Base-by-base conservation (phyloP, 352 stramenopile species). In the Phytophthora idaei region DNA sequence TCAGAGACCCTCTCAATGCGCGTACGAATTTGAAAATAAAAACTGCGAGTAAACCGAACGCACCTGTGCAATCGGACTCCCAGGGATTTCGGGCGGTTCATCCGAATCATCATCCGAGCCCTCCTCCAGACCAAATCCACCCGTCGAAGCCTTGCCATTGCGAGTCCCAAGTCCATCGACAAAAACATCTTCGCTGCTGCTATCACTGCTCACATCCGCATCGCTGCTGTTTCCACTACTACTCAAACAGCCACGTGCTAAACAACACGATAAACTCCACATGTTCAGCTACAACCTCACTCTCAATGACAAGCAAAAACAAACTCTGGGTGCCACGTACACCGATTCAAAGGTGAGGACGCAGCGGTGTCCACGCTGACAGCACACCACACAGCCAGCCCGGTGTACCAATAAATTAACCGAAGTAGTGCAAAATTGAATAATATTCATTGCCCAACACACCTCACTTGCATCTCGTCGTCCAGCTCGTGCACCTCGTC, bases 401-500 rank as follows among this genome's bases (percentile, higher is more conserved):
- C 31, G 14, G 41, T 27, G 41, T 39, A 39, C 15, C 44, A 15
- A 27, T 52, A 11, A 37, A 11, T 21, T 21, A 21, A 21, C 21
- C 21, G 21, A 21, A 34, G 12, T 25, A 46, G 17, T 34, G 12
- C 9, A 25, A 14, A 17, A 21, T 61, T 10, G 25, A 45, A 5
- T 42, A 42, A n/a, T 42, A 42, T 42, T 1, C 3, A 34, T 28
- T 42, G 8, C n/a, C 14, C 10, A 21, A 64, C 67, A 37, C 39
- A 88, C 83, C 81, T 92, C 59, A 66, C 68, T 74, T 73, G 70
- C 25, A 90, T 60, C 7, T 76, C 61, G 47, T 84, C 82, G 0
- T 89, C 80, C 8, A 89, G 31, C 51, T 90, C 79, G 46, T 93
- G 78, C 64, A 89, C 64, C 62, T 93, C 82, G 48, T 93, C 84